phyloP scores from a whole-genome alignment of 2,329 filamentous ascomycete species.

The Fusarium brachygibbosum region DNA sequence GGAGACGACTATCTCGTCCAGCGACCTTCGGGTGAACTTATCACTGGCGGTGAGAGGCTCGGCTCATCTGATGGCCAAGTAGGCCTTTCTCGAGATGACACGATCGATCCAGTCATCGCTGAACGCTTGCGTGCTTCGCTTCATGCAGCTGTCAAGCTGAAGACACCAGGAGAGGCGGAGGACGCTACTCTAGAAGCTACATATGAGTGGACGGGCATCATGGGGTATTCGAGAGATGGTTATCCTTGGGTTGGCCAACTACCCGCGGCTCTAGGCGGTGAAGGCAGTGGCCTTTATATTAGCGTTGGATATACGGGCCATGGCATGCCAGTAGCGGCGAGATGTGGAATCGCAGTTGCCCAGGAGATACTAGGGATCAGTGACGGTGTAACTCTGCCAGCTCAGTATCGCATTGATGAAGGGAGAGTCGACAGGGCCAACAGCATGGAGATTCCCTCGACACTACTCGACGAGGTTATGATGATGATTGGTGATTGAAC shows the following conservation, averaged over 20 bases:
- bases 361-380: slow-evolving; percentile 66
- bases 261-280: slow-evolving; percentile 63
- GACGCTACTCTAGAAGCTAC: slow-evolving; percentile 63
- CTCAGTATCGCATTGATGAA: slow-evolving; percentile 57
- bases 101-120: slow-evolving; percentile 68
- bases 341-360: slow-evolving; percentile 74
- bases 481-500: slow-evolving; percentile 35
- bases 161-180: slow-evolving; percentile 52
- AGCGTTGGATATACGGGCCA: slow-evolving; percentile 79
- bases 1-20: slow-evolving; percentile 82
- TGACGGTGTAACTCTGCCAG: slow-evolving; percentile 59
- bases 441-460: slow-evolving; percentile 42
- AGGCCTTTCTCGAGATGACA: slow-evolving; percentile 71
- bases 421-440: slow-evolving; percentile 48
- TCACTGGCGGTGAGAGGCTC: slow-evolving; percentile 78
- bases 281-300: slow-evolving; percentile 68
- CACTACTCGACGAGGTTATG: slow-evolving; percentile 47
- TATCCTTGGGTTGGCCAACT: slow-evolving; percentile 79
- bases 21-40: slow-evolving; percentile 71
- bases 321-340: slow-evolving; percentile 80
- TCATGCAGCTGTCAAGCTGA: slow-evolving; percentile 58
- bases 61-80: slow-evolving; percentile 62
- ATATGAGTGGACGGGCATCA: slow-evolving; percentile 83
- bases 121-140: slow-evolving; percentile 66
- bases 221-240: slow-evolving; percentile 79